Evolutionary conservation across 768 basidiomycete genomes (phyloP), one percentile per base, ranked within the genome.

Genomic region (Myochromella boudieri): DNA sequence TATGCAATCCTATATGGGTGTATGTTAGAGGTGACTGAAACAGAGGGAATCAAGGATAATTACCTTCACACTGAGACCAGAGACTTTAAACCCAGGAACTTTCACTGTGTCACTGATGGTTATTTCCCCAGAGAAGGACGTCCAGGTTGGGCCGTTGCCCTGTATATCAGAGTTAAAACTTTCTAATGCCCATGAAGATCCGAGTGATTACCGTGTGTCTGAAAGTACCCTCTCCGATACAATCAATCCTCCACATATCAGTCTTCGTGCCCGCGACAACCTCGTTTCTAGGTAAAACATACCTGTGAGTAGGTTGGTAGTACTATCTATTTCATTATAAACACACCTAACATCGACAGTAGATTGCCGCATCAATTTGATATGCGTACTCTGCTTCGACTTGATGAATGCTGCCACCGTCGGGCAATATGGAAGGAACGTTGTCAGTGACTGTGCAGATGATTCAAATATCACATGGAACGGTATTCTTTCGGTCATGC

Each of bases 241-340:
- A 70, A 51, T 82, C 82, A 1, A 80, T 73, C 46, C 77, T 69
- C 84, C 85, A 88, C 18, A 87, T 87, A 52, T 87, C 81, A 1
- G 83, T 75, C 61, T 82, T 85, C n/a, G 77, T 76, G 1, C 75
- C 76, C 7, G 71, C 55, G 14, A 77, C 55, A 14, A 72, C 48
- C 2, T 68, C 57, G 53, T 81, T 80, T 32, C 81, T 84, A 51
- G 53, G 26, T 32, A 44, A 32, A 37, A 21, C n/a, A n/a, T n/a
- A n/a, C n/a, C n/a, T n/a, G n/a, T n/a, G n/a, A n/a, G n/a, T 38
- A 22, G 26, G 15, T 40, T 38, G 11, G 18, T 34, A 6, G 14
- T 17, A 14, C 33, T 14, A n/a, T 34, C n/a, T n/a, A 6, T 29
- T 14, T 8, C 14, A 34, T 34, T 14, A 34, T 34, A n/a, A 34